Evolutionary conservation across 163 green algal genomes (phyloP).

Genomic region (Coccomyxa subellipsoidea): DNA sequence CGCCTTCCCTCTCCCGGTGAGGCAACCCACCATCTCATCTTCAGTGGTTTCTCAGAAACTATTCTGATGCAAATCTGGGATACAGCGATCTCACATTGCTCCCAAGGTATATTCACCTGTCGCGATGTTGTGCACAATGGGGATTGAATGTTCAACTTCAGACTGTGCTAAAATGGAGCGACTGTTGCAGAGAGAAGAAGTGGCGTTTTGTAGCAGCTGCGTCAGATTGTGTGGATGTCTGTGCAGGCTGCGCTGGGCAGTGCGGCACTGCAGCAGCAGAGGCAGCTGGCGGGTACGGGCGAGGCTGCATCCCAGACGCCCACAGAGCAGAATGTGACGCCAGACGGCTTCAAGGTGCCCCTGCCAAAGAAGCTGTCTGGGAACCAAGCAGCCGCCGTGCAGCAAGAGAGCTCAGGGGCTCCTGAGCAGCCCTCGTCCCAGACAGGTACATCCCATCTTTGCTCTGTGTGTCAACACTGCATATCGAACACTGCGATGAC

Average conservation of each 20-base stretch:
- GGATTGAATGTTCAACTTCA: too few relatives aligned
- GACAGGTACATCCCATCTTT: too few relatives aligned
- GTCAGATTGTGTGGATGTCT: background rate
- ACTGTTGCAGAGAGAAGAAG: too few relatives aligned
- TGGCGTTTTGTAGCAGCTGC: too few relatives aligned
- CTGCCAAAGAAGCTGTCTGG: background rate
- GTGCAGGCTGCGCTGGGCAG: background rate
- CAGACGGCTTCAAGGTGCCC: slow-evolving; percentile 4
- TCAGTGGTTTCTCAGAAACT: too few relatives aligned
- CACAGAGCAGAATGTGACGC: background rate
- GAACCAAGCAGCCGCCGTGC: background rate
- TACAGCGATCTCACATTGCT: too few relatives aligned
- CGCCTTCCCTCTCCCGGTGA: background rate
- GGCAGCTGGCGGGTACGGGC: background rate
- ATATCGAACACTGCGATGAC: too few relatives aligned
- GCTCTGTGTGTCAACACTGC: too few relatives aligned
- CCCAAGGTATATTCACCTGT: too few relatives aligned
- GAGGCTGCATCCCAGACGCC: background rate
- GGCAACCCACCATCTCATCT: background rate
- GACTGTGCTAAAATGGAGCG: too few relatives aligned
- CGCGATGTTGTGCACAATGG: too few relatives aligned
- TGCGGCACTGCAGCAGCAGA: background rate
- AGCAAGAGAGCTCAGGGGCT: background rate
- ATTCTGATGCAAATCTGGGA: too few relatives aligned
- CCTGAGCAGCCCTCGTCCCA: background rate